Evolutionary conservation across 108 stramenopile species (phyloP), one percentile per base, ranked within the genome.

Genomic region (Discostella stelligeroides): DNA sequence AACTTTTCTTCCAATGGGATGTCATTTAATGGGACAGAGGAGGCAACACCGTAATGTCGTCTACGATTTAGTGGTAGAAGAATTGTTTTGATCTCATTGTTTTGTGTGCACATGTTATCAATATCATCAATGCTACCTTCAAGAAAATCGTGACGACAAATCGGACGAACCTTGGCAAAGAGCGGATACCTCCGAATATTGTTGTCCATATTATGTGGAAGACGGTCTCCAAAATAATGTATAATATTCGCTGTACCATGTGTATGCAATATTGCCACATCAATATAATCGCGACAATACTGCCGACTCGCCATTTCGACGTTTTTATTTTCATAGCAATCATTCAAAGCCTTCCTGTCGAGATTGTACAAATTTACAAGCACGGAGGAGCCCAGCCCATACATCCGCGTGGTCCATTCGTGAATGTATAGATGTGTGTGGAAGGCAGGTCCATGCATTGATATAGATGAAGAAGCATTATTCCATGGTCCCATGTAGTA

Each of bases 1-100:
- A 63, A 85, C 70, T 94, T 94, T 53, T 81, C 10, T 37, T 80
- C 73, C 86, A 85, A 91, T 15, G 84, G 79, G 8, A 86, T 90
- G 71, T 94, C 90, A 30, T 84, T 70, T 12, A 60, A 63, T 42
- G 75, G 73, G 0, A 91, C 85, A 13, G 27, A 15, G 23, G 74
- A 57, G 10, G 74, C 74, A 18, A 60, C 56, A 30, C 63, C 74
- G 58, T 48, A 70, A 64, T 80, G 79, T 21, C 79, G 43, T 23
- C 71, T 69, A 39, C 79, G 60, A 34, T 80, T 80, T 8, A 80
- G 68, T 13, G 79, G 74, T 12, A 75, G 70, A 63, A 80, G 62
- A 14, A 80, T 80, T 15, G 79, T 42, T 24, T 57, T 38, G 7
- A 80, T n/a, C 7, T 13, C 49, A 28, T 58, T 24, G 15, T 65